Conservation (phyloP, 257 asterid species). For the Capsicum chinense region DNA sequence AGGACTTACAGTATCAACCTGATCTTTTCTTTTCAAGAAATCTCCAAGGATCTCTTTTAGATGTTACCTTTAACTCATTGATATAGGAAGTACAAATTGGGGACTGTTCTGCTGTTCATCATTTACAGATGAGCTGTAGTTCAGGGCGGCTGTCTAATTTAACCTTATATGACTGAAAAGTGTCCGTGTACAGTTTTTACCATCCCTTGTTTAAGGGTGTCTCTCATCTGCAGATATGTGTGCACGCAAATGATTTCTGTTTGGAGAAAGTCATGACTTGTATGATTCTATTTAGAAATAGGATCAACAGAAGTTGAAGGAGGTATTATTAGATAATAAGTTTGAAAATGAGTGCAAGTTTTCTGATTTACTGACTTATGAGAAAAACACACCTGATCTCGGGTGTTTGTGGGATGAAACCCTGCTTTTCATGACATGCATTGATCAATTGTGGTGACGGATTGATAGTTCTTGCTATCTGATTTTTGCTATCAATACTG, state of each 20-base stretch:
- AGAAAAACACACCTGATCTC: neutral
- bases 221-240: conserved; percentile 16
- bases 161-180: conserved; percentile 10
- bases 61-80: neutral
- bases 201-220: neutral
- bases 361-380: neutral
- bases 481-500: neutral
- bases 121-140: neutral
- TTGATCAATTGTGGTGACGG: neutral
- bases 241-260: conserved; percentile 12
- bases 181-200: neutral
- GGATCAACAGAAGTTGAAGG: conserved; percentile 9
- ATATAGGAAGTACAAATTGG: conserved; percentile 20
- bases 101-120: conserved; percentile 15
- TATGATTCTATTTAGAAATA: conserved; percentile 18
- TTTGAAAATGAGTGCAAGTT: neutral
- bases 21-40: neutral
- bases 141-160: conserved; percentile 8
- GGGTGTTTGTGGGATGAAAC: conserved; percentile 7
- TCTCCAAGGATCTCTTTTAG: conserved; percentile 8
- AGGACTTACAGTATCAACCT: neutral
- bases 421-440: conserved; percentile 6
- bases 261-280: conserved; percentile 10
- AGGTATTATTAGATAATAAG: neutral
- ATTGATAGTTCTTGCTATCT: conserved; percentile 27